Conservation (phyloP, 352 stramenopile species). For the Phytophthora vignae region DNA sequence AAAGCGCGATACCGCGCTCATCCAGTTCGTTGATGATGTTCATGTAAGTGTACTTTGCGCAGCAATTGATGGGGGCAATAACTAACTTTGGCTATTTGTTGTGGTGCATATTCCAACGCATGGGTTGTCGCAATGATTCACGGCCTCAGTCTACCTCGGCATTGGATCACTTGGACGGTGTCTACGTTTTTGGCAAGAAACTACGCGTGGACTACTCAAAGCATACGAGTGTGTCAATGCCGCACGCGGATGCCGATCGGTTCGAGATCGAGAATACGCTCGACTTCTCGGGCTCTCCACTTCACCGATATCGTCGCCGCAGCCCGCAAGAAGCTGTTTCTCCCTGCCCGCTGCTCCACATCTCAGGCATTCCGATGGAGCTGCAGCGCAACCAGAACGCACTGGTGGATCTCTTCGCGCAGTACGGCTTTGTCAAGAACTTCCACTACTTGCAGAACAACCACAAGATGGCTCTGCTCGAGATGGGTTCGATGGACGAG, state of each 20-base stretch:
- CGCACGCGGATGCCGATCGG: conserved; percentile 74
- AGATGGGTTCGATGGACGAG: conserved; percentile 82
- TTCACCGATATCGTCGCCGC: conserved; percentile 82
- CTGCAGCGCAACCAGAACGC: conserved; percentile 70
- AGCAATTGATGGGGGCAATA: not conserved
- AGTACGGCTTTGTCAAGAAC: conserved; percentile 77
- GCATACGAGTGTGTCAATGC: conserved; percentile 84
- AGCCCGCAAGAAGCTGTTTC: conserved; percentile 69
- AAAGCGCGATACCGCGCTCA: conserved; percentile 83
- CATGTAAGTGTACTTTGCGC: conserved; percentile 54
- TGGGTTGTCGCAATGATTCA: not conserved
- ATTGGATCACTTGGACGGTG: conserved; percentile 78
- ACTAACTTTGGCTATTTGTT: conserved; percentile 19
- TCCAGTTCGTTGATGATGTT: conserved; percentile 80
- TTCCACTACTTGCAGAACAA: conserved; percentile 83
- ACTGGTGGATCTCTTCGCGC: conserved; percentile 70
- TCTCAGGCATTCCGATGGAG: conserved; percentile 77
- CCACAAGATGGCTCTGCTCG: conserved; percentile 78
- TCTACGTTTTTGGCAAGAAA: conserved; percentile 82
- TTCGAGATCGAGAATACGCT: conserved; percentile 88
- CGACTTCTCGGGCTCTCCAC: conserved; percentile 77
- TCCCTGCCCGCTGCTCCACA: conserved; percentile 68
- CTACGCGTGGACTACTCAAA: conserved; percentile 87
- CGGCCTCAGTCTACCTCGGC: conserved; percentile 66
- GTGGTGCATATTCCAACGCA: not conserved